These are phyloP conservation scores for Tetrahymena elliotti DNA, from an alignment of 73 alveolate species.

Conservation along the genomic window DNA sequence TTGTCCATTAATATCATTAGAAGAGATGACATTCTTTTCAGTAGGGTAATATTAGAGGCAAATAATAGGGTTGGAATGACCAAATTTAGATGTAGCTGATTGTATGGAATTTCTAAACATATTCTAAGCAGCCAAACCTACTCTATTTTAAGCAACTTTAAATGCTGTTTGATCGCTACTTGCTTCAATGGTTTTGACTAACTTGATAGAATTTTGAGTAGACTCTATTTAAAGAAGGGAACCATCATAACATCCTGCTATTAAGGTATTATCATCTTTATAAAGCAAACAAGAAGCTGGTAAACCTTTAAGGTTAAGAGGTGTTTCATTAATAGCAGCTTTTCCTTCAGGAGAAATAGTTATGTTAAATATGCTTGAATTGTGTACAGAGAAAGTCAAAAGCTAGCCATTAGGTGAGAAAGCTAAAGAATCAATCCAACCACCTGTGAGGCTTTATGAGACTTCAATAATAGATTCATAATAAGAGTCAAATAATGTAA, in stretches of 20 bases:
- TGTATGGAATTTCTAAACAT: neutral
- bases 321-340: neutral
- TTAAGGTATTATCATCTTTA: neutral
- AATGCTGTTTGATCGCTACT: neutral
- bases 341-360: neutral
- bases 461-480: neutral
- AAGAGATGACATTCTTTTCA: neutral
- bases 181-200: neutral
- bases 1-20: neutral
- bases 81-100: neutral
- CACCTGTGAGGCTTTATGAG: neutral
- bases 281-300: neutral
- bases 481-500: neutral
- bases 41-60: neutral
- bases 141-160: neutral
- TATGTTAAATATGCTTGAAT: neutral
- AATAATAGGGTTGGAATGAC: neutral
- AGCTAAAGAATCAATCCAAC: neutral
- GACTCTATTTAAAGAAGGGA: neutral
- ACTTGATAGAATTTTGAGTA: neutral
- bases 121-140: neutral
- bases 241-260: neutral
- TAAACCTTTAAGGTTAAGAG: neutral
- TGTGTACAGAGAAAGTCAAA: neutral
- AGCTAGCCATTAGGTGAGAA: neutral